Conservation (phyloP, 2,329 filamentous ascomycete species). For the Fusarium algeriense region DNA sequence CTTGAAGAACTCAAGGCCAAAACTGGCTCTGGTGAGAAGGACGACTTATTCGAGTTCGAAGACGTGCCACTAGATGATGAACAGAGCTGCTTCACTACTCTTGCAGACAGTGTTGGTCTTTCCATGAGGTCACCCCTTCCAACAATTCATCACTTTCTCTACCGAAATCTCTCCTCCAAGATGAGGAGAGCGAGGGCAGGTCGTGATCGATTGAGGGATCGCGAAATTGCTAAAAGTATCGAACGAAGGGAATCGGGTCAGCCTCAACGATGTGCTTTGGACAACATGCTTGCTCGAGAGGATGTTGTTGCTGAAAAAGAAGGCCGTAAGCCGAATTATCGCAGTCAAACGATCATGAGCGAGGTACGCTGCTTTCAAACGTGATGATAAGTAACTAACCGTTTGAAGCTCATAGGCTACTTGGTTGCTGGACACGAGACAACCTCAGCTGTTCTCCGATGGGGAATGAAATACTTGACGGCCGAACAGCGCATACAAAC, state of each 20-base stretch:
- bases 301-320: conserved; percentile 48
- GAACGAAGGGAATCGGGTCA: conserved; percentile 3
- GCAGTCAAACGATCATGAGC: conserved; percentile 49
- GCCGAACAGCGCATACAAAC: conserved; percentile 43
- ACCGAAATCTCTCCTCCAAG: conserved; percentile 11
- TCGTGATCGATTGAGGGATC: conserved; percentile 14
- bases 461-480: conserved; percentile 44
- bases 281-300: conserved; percentile 51
- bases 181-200: conserved; percentile 23
- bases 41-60: conserved; percentile 31
- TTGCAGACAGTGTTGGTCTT: conserved; percentile 22
- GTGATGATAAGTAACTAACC: not conserved
- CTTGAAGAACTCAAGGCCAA: conserved; percentile 15
- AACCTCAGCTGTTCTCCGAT: conserved; percentile 38
- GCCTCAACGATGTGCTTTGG: conserved; percentile 39
- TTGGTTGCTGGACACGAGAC: conserved; percentile 47
- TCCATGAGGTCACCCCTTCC: conserved; percentile 20
- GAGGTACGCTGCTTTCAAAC: conserved; percentile 39
- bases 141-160: conserved; percentile 19
- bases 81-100: conserved; percentile 10
- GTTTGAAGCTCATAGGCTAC: conserved; percentile 39
- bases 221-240: conserved; percentile 31
- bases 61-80: conserved; percentile 15
- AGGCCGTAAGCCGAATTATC: conserved; percentile 47
- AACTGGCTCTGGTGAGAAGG: not conserved